These are phyloP conservation scores for Colletotrichum brevisporum DNA, from an alignment of 2,329 filamentous ascomycete genomes.

Conservation along the genomic window DNA sequence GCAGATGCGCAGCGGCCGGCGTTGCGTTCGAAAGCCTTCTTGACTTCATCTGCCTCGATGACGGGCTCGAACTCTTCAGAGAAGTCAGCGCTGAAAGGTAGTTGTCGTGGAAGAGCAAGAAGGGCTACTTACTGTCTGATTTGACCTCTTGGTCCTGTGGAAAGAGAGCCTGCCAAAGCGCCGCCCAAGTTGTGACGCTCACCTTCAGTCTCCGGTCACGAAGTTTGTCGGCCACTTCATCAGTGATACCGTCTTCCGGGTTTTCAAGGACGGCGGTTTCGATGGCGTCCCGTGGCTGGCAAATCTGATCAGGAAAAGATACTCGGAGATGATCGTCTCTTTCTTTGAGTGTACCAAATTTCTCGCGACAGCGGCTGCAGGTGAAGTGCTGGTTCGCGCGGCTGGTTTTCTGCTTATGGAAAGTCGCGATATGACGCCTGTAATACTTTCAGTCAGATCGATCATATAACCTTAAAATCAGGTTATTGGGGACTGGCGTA, in stretches of 20 bases:
- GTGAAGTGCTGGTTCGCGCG: background rate
- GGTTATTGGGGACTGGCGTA: background rate
- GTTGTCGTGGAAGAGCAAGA: background rate
- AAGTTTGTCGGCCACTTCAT: background rate
- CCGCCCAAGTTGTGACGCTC: background rate
- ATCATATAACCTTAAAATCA: background rate
- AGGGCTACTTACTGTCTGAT: background rate
- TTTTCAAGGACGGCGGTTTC: background rate
- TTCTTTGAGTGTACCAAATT: background rate
- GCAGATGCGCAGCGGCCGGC: background rate
- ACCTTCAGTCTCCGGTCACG: background rate
- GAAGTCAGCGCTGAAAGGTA: background rate
- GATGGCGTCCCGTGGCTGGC: background rate
- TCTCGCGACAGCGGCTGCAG: constrained; percentile 3
- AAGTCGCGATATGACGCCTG: background rate
- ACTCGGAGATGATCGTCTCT: background rate
- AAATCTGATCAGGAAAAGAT: background rate
- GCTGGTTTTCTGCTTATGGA: background rate
- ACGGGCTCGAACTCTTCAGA: background rate
- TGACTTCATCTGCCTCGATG: background rate
- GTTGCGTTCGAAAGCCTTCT: background rate
- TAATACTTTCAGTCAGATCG: background rate
- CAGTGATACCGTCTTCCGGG: constrained; percentile 1
- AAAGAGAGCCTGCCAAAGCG: background rate
- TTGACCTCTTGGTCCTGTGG: background rate